A percentile compares a stretch with the other conserved stretches of the same genome.
These are phyloP conservation scores for Rutidosis leptorrhynchoides DNA, from an alignment of 129 eudicot species.

Conservation along the genomic window DNA sequence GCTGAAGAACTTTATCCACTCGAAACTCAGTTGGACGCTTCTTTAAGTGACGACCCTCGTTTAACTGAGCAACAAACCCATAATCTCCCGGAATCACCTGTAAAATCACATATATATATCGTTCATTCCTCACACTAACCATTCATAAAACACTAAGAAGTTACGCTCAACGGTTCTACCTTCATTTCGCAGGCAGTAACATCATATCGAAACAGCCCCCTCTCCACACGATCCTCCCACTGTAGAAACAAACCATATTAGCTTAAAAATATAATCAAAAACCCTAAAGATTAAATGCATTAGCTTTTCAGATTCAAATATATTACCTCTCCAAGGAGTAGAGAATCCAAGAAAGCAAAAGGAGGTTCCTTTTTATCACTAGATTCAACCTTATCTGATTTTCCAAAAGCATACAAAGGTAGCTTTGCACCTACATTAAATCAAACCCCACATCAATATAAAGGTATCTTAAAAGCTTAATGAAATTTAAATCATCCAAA, in stretches of 20 bases:
- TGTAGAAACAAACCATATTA: constrained; percentile 25
- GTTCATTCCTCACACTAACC: background rate
- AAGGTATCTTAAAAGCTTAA: too few species aligned
- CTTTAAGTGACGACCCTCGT: constrained; percentile 98
- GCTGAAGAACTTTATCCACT: constrained; percentile 96
- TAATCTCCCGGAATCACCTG: constrained; percentile 86
- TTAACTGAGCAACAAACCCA: constrained; percentile 93
- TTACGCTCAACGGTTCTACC: constrained; percentile 32
- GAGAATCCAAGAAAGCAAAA: constrained; percentile 81
- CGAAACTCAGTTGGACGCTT: constrained; percentile 98
- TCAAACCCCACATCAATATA: constrained; percentile 9
- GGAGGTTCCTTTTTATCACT: constrained; percentile 54
- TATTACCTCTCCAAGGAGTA: constrained; percentile 90
- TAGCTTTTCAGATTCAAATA: background rate
- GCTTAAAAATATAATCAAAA: background rate
- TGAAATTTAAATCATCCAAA: too few species aligned
- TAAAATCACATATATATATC: constrained; percentile 14
- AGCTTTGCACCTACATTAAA: constrained; percentile 66
- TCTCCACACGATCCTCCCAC: constrained; percentile 96
- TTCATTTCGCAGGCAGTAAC: constrained; percentile 98
- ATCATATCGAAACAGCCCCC: constrained; percentile 94
- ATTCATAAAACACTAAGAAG: background rate
- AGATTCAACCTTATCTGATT: constrained; percentile 32
- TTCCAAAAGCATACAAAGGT: constrained; percentile 81
- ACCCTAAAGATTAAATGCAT: background rate